phyloP scores from a whole-genome alignment of 345 rosid genomes.

The Hevea brasiliensis region DNA sequence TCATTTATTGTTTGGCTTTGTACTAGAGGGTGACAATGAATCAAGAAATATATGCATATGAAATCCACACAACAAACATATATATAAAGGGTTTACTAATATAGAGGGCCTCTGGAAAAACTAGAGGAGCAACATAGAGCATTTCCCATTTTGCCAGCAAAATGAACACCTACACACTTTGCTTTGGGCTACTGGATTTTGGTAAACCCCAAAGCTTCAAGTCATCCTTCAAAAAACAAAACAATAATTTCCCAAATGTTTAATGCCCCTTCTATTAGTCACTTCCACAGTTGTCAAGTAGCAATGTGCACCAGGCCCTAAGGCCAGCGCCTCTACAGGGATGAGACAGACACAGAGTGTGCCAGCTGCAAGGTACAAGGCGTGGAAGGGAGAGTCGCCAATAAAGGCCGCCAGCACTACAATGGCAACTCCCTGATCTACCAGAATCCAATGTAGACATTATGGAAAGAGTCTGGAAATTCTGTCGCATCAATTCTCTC shows the following conservation, averaged over 20 bases:
- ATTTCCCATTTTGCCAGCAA: conserved; percentile 3
- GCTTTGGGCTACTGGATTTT: not conserved
- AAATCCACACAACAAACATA: not conserved
- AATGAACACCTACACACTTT: not conserved
- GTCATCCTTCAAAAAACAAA: conserved; percentile 2
- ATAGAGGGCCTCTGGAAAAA: not conserved
- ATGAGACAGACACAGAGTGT: no score
- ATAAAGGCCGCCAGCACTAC: no score
- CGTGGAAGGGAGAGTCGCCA: no score
- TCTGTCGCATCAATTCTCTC: no score
- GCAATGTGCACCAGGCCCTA: no score
- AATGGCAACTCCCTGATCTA: no score
- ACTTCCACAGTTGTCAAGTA: not conserved
- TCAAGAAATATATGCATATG: not conserved
- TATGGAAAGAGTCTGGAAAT: no score
- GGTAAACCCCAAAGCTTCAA: not conserved
- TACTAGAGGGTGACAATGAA: not conserved
- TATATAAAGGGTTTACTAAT: not conserved
- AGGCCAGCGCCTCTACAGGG: no score
- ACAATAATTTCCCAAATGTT: not conserved
- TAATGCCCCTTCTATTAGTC: not conserved
- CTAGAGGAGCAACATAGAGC: not conserved
- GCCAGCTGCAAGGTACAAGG: no score
- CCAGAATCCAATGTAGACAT: no score
- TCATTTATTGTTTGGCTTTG: not conserved